Evolutionary conservation across 2,329 filamentous ascomycete species (phyloP).

Genomic region (Neopestalotiopsis clavispora): DNA sequence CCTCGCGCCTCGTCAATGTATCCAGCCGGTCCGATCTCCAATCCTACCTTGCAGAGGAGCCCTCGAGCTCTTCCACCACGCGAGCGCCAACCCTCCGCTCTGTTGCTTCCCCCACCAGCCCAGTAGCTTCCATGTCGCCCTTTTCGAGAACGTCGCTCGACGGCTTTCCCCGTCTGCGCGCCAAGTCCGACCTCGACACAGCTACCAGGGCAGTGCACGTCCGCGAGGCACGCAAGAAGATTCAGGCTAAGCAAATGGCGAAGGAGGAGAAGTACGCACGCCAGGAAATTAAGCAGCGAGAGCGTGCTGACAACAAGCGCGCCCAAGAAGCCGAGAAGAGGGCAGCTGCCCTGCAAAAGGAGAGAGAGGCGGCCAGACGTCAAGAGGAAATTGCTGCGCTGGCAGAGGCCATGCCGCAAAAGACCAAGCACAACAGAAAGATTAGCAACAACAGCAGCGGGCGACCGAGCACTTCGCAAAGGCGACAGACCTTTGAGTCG

Average conservation of each 20-base stretch:
- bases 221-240: constrained; percentile 65
- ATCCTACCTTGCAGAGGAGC: constrained; percentile 43
- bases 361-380: constrained; percentile 45
- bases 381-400: constrained; percentile 42
- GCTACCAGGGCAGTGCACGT: constrained; percentile 61
- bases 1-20: constrained; percentile 46
- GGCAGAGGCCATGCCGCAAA: constrained; percentile 34
- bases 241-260: constrained; percentile 63
- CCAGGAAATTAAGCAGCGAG: constrained; percentile 61
- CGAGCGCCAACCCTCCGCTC: constrained; percentile 17
- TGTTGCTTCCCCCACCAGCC: constrained; percentile 37
- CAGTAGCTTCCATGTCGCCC: constrained; percentile 51
- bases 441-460: constrained; percentile 34
- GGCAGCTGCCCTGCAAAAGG: constrained; percentile 49
- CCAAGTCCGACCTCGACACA: constrained; percentile 64
- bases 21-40: constrained; percentile 56
- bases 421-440: constrained; percentile 35
- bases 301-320: constrained; percentile 63
- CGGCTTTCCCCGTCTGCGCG: constrained; percentile 61
- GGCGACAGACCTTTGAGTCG: constrained; percentile 21
- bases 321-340: constrained; percentile 56
- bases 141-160: constrained; percentile 63
- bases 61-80: constrained; percentile 37
- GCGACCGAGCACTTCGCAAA: constrained; percentile 32
- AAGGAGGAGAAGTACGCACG: constrained; percentile 68